Base-by-base conservation (phyloP, 495 filamentous ascomycete species). In the Trichoderma orchidacearum region DNA sequence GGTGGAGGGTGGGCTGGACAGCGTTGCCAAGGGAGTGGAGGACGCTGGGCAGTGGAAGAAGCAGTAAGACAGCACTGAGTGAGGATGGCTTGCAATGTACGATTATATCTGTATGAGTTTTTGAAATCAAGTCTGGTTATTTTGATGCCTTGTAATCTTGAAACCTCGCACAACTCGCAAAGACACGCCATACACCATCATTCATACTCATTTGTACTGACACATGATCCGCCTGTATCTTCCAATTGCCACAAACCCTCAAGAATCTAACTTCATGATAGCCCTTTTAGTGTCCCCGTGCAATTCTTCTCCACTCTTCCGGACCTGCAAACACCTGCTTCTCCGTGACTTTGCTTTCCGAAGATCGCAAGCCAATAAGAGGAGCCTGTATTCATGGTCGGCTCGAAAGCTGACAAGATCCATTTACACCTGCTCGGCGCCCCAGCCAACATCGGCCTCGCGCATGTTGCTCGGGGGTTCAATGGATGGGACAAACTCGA, bases 401-500 rank as follows among this genome's bases (percentile, higher is more conserved):
- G 32, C n/a, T 15, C 12, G 12, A 3, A 13, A n/a, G 8, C 9
- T 13, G 32, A 9, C 32, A 27, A 11, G 30, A 35, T 13, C 54
- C 21, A 28, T 31, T 71, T 85, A 95, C 53, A 95, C 85, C 75
- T 93, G 72, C 76, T 95, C 90, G 51, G 89, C 87, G 58, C 90
- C 90, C 90, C 90, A 96, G 61, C 89, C 84, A 18, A 36, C 30
- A 71, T 93, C 89, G 57, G 74, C 75, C 70, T 95, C 90, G 69
- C 93, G 83, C 94, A 99, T 99, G 75, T 95, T 99, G 63, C 89
- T 85, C 18, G 94, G 94, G 21, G 94, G 92, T 77, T 99, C 93
- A 66, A 99, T 95, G 35, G 84, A 90, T 0, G 94, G 93, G 56
- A 96, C 84, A 71, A 89, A 99, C 73, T 97, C 91, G 61, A 97